Evolutionary conservation across 441 rosid genomes (phyloP), one percentile per base, ranked within the genome.

Genomic region (Euphorbia schlechtendalii): DNA sequence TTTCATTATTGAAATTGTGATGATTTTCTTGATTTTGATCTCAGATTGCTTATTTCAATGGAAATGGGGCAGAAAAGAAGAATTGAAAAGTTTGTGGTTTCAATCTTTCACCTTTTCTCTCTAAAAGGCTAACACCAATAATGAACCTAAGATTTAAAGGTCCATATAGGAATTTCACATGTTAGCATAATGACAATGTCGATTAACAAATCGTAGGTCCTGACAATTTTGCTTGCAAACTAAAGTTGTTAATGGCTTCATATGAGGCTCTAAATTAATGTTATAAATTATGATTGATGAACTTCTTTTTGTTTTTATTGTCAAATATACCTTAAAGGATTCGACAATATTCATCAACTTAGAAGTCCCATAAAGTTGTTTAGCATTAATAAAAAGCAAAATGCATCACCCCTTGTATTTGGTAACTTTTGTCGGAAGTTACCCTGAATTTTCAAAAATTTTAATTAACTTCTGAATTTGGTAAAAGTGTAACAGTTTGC

Each of bases 161-260:
- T 28, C 8, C 21, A 1, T 34, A 24, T 58, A 48, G 43, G 40
- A 36, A 20, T 49, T 43, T 43, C 48, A 11, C 14, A 12, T 40
- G 2, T 40, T 1, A 5, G 14, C 14, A 11, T 43, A 43, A 2
- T 5, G 15, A 32, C 36, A 3, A 3, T 43, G 10, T 7, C 21
- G 69, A 65, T 58, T 17, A 59, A 64, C 43, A 34, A 57, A 22
- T 58, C n/a, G 30, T 14, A 20, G 57, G 57, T 57, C 43, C 66
- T 62, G 70, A 69, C 74, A 71, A 54, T 11, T 21, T 63, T 14
- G 59, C 17, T 59, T 32, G 61, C 60, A 24, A 54, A 63, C 45
- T 40, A 65, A 63, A 54, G 52, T 24, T 34, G 49, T 69, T 15
- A 3, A 8, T 27, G 36, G 36, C 27, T 27, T 8, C n/a, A 14